Conservation (phyloP, 345 rosid species). For the Lumnitzera littorea region DNA sequence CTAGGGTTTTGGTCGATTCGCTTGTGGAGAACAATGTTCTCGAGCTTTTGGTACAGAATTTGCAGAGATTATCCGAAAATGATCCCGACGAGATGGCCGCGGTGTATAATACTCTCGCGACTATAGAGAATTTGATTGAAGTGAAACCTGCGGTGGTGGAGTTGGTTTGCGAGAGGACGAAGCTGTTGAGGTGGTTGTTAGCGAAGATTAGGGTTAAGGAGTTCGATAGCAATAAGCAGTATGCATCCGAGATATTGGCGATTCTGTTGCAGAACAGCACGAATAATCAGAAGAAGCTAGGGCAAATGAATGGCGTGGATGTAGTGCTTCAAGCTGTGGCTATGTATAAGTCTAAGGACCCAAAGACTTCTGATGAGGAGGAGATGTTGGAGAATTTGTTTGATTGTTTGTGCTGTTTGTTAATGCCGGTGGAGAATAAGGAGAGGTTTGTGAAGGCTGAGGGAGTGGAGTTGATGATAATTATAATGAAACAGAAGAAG, state of each 20-base stretch:
- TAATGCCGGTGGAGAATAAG: conserved; percentile 98
- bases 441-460: conserved; percentile 95
- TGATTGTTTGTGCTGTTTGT: conserved; percentile 76
- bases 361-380: conserved; percentile 83
- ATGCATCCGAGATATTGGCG: conserved; percentile 88
- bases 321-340: conserved; percentile 89
- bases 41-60: conserved; percentile 85
- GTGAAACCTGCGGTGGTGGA: conserved; percentile 90
- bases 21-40: conserved; percentile 77
- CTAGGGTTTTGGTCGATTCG: conserved; percentile 56
- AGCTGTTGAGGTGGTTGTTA: conserved; percentile 68
- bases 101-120: conserved; percentile 62
- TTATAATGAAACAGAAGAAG: conserved; percentile 97
- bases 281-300: conserved; percentile 81
- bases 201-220: conserved; percentile 77
- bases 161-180: conserved; percentile 81
- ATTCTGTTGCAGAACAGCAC: conserved; percentile 77
- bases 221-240: conserved; percentile 87
- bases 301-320: conserved; percentile 96
- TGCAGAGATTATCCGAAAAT: conserved; percentile 68
- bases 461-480: conserved; percentile 97
- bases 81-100: conserved; percentile 83
- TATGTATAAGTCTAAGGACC: conserved; percentile 87
- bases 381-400: conserved; percentile 97
- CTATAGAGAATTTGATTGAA: conserved; percentile 86